Base-by-base conservation (phyloP, 371 early-diverging fungal species). In the Mortierella sp. region DNA sequence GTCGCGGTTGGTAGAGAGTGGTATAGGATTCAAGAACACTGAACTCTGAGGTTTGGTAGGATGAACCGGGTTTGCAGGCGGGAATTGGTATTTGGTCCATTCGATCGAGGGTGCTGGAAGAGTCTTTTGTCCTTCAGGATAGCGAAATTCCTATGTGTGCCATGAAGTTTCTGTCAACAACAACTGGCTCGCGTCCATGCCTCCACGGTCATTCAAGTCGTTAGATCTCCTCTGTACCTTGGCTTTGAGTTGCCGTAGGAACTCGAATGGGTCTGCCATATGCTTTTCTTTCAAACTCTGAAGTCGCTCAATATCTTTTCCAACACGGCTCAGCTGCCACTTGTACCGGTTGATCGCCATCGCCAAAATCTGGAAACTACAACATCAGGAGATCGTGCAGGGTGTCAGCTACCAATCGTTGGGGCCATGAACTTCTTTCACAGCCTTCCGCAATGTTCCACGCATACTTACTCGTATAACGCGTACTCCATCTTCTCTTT, bases 211-310 rank as follows among this genome's bases (percentile, higher is more conserved):
- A n/a, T n/a, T n/a, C n/a, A n/a, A n/a, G n/a, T n/a, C 10, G 34
- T 34, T 34, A 7, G 34, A 34, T 34, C 34, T 34, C 34, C 34
- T 4, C 34, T 34, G 34, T 79, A 82, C 84, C 76, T 83, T 83
- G 19, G 46, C 44, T 63, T 82, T 84, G 27, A 88, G 47, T 40
- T 80, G 78, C 7, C 60, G 54, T 37, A 88, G 54, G 64, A 86
- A 88, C 16, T 79, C 78, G 67, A 81, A 80, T 8, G 88, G 88
- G 13, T 83, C 80, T 0, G 69, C 55, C 24, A 85, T 53, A 13
- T 86, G 85, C 52, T 79, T 79, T 39, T 76, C 58, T 54, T 88
- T 88, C 16, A 88, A 59, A 9, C 54, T 58, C 28, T 79, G 57
- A 19, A 88, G 59, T 2, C 69, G 63, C 29, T 79, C 60, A 3